phyloP scores from a whole-genome alignment of 2,329 filamentous ascomycete genomes.

The Fusarium camptoceras region DNA sequence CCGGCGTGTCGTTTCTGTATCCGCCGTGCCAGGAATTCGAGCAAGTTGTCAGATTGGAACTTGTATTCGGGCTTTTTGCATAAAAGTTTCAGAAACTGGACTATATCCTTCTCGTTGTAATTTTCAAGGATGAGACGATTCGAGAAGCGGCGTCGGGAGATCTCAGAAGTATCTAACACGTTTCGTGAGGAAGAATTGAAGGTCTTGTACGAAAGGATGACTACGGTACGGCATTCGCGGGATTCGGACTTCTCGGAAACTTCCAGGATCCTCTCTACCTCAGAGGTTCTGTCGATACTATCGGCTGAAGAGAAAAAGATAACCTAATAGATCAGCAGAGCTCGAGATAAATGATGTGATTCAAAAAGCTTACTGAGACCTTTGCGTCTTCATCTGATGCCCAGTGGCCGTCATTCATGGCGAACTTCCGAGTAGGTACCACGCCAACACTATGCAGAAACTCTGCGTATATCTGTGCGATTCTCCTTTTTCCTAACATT shows the following conservation, averaged over 20 bases:
- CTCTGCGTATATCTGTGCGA: constrained; percentile 2
- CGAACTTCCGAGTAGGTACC: not conserved
- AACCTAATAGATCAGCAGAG: not conserved
- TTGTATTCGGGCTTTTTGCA: not conserved
- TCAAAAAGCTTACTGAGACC: not conserved
- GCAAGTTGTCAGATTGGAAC: not conserved
- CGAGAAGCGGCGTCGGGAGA: not conserved
- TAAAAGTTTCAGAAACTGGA: not conserved
- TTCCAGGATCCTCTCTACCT: not conserved
- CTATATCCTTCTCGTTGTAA: not conserved
- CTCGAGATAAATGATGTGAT: not conserved
- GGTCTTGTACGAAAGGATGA: not conserved
- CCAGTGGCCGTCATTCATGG: not conserved
- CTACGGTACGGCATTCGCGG: not conserved
- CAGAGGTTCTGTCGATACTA: not conserved
- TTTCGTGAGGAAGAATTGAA: not conserved
- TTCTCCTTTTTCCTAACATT: not conserved
- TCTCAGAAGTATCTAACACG: not conserved
- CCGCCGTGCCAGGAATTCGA: not conserved
- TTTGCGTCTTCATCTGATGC: not conserved
- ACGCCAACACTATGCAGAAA: not conserved
- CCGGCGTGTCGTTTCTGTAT: not conserved
- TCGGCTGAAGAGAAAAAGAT: not conserved
- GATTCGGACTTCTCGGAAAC: not conserved
- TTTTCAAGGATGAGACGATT: not conserved